Conservation (phyloP, 305 asterid species). For the Rubia occidens region DNA sequence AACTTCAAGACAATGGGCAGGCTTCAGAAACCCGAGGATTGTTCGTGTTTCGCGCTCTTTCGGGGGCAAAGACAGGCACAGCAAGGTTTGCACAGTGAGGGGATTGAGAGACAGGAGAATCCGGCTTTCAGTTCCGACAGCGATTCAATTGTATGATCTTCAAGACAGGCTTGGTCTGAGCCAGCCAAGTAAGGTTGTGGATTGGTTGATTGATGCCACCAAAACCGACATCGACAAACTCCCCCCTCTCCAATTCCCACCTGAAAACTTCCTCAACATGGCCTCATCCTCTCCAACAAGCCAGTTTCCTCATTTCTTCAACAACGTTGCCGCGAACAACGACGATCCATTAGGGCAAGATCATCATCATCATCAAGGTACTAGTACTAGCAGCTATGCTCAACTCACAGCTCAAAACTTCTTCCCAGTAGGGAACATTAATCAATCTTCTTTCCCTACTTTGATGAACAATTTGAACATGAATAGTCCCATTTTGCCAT, state of each 20-base stretch:
- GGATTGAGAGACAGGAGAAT: constrained; percentile 72
- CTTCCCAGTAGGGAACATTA: constrained; percentile 31
- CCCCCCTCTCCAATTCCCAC: constrained; percentile 61
- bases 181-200: constrained; percentile 77
- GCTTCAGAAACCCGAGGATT: constrained; percentile 57
- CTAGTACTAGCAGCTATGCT: constrained; percentile 14
- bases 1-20: constrained; percentile 50
- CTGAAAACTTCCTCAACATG: constrained; percentile 19
- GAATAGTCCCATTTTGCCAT: constrained; percentile 14
- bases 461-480: constrained; percentile 14
- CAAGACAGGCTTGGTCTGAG: constrained; percentile 64
- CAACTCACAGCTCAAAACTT: constrained; percentile 40
- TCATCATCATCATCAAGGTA: background rate
- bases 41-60: constrained; percentile 55
- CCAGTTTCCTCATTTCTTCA: constrained; percentile 29
- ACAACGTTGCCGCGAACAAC: constrained; percentile 8
- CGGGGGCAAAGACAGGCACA: constrained; percentile 78
- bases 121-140: constrained; percentile 63
- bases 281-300: constrained; percentile 9
- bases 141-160: constrained; percentile 63
- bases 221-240: constrained; percentile 54
- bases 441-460: constrained; percentile 28
- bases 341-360: constrained; percentile 10
- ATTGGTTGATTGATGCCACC: constrained; percentile 58
- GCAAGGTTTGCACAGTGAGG: constrained; percentile 64